These are phyloP conservation scores for Blepharisma japonicum DNA, from an alignment of 73 alveolate species.

Conservation along the genomic window DNA sequence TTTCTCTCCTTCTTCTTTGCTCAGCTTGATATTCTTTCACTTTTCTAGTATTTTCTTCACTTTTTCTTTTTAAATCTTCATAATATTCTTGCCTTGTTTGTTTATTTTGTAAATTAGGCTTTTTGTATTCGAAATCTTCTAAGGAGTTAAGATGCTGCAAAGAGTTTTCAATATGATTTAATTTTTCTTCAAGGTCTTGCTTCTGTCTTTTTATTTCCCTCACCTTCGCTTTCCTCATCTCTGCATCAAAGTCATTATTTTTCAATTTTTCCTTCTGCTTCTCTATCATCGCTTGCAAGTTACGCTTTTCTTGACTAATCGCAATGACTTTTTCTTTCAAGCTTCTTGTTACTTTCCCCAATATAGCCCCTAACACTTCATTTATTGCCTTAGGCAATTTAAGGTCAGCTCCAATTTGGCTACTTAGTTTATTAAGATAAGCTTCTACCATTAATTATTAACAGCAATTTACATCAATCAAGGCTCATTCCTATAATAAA, in stretches of 20 bases:
- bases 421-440: no score
- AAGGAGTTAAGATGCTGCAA: background rate
- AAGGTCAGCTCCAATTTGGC: no score
- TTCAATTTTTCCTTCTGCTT: background rate
- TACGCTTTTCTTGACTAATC: background rate
- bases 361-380: no score
- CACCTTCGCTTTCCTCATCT: background rate
- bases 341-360: no score
- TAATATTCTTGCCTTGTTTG: background rate
- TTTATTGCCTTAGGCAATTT: no score
- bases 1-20: conserved; percentile 2
- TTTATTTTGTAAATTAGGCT: conserved; percentile 9
- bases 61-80: background rate
- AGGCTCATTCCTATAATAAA: background rate
- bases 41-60: conserved; percentile 16
- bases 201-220: background rate
- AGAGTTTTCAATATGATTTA: background rate
- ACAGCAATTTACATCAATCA: no score
- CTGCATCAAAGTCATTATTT: background rate
- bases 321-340: no score
- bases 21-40: background rate
- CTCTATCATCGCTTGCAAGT: background rate
- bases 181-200: background rate
- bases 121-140: background rate
- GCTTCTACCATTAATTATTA: no score